phyloP scores from a whole-genome alignment of 1,139 yeast species.

The Yamadazyma taylorii region DNA sequence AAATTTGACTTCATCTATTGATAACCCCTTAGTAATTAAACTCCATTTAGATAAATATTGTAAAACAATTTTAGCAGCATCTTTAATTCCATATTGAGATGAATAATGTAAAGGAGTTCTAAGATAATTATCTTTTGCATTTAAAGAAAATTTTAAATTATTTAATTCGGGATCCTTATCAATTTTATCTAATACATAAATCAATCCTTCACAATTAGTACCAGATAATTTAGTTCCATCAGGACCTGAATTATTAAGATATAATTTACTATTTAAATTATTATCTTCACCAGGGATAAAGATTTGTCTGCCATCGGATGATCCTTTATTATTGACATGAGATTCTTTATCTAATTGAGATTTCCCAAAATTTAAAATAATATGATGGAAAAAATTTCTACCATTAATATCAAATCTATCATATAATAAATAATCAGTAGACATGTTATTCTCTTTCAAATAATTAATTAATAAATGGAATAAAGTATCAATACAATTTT shows the following conservation, averaged over 20 bases:
- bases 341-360: slow-evolving; percentile 21
- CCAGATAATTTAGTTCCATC: slow-evolving; percentile 50
- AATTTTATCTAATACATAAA: slow-evolving; percentile 28
- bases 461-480: slow-evolving; percentile 28
- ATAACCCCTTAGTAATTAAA: slow-evolving; percentile 35
- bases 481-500: slow-evolving; percentile 56
- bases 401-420: slow-evolving; percentile 79
- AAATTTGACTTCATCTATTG: slow-evolving; percentile 56
- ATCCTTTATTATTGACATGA: slow-evolving; percentile 19
- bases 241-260: slow-evolving; percentile 49
- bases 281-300: slow-evolving; percentile 37
- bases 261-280: slow-evolving; percentile 28
- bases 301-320: slow-evolving; percentile 6
- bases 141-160: slow-evolving; percentile 47
- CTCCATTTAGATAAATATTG: slow-evolving; percentile 36
- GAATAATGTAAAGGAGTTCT: slow-evolving; percentile 92
- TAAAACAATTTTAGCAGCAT: slow-evolving; percentile 58
- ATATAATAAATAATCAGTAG: slow-evolving; percentile 27
- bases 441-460: slow-evolving; percentile 16
- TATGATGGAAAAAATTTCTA: slow-evolving; percentile 82
- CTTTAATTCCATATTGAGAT: slow-evolving; percentile 80
- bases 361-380: slow-evolving; percentile 75
- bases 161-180: slow-evolving; percentile 31
- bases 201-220: slow-evolving; percentile 25
- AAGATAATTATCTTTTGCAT: slow-evolving; percentile 69